Percentiles rank a stretch among this genome's conserved stretches.
Evolutionary conservation across 148 eudicot species (phyloP).

Genomic region (Camellia lanceoleosa): DNA sequence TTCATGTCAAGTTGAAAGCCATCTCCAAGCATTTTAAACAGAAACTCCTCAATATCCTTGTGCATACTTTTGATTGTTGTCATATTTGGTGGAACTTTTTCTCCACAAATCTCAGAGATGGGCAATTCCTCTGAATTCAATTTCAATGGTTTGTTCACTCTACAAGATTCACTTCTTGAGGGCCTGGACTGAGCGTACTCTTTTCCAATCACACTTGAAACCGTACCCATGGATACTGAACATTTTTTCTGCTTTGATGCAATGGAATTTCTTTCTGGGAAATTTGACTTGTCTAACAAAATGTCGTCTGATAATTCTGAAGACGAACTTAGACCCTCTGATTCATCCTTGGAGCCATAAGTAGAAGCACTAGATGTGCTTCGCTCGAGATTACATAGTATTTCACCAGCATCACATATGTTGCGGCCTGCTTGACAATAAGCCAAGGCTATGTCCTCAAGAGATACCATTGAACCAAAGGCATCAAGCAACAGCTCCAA

Average conservation of each 20-base stretch:
- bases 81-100: conserved; percentile 12
- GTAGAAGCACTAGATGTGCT: conserved; percentile 26
- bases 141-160: conserved; percentile 34
- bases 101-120: conserved; percentile 30
- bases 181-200: conserved; percentile 28
- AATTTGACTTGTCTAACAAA: conserved; percentile 13
- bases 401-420: conserved; percentile 42
- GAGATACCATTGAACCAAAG: conserved; percentile 61
- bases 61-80: conserved; percentile 28
- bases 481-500: conserved; percentile 57
- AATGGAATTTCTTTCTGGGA: conserved; percentile 10
- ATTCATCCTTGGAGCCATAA: conserved; percentile 23
- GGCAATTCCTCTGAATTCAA: conserved; percentile 34
- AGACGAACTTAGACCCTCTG: conserved; percentile 9
- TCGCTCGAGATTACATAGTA: conserved; percentile 42
- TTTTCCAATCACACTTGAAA: conserved; percentile 43
- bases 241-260: conserved; percentile 24
- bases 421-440: conserved; percentile 53
- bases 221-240: conserved; percentile 41
- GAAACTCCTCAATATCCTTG: conserved; percentile 51
- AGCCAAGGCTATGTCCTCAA: conserved; percentile 56
- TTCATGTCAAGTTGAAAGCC: conserved; percentile 59
- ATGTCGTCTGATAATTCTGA: conserved; percentile 16
- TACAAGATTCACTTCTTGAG: conserved; percentile 16
- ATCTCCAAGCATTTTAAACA: conserved; percentile 71